Base-by-base conservation (phyloP, 1,284 basidiomycete species). In the Phellinidium pouzarii region DNA sequence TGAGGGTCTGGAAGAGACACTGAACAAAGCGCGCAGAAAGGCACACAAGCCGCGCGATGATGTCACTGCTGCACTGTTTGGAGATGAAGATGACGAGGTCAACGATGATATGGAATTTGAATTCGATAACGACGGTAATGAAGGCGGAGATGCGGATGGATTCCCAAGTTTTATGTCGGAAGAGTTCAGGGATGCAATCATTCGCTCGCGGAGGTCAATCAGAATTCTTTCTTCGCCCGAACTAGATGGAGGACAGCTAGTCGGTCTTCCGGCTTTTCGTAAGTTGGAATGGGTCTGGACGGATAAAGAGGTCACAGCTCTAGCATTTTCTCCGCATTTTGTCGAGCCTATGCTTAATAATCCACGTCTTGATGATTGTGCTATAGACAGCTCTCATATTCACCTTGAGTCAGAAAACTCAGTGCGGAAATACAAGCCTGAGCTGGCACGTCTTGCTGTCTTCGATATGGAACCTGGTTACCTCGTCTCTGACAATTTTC, bases 201-300 rank as follows among this genome's bases (percentile, higher is more conserved):
- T 77, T 4, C 74, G 76, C 5, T 85, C 87, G 0, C 77, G 77
- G 57, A 80, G 77, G 58, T 89, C 87, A 0, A 66, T 91, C 5
- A 70, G 74, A 25, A 68, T 91, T 3, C 70, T 90, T 0, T 72
- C 45, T 71, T 75, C 19, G 83, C 87, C 4, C 69, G 78, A 54
- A 78, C 84, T 4, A 72, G 79, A 46, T 81, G 87, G 31, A 6
- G 29, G 27, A 4, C 17, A 45, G 23, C 11, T 7, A 20, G 19
- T 56, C 31, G 29, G 38, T 19, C 46, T 52, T n/a, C 50, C 46
- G 4, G 27, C 6, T 64, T 8, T 48, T 54, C 62, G 60, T 22
- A 64, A 64, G n/a, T 69, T 86, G 1, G 61, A 64, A 3, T 90
- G 87, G 87, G 66, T 83, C 44, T 91, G 87, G 87, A 74, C 74